Evolutionary conservation across 768 basidiomycete species (phyloP).

Genomic region (Suillus cothurnatus): DNA sequence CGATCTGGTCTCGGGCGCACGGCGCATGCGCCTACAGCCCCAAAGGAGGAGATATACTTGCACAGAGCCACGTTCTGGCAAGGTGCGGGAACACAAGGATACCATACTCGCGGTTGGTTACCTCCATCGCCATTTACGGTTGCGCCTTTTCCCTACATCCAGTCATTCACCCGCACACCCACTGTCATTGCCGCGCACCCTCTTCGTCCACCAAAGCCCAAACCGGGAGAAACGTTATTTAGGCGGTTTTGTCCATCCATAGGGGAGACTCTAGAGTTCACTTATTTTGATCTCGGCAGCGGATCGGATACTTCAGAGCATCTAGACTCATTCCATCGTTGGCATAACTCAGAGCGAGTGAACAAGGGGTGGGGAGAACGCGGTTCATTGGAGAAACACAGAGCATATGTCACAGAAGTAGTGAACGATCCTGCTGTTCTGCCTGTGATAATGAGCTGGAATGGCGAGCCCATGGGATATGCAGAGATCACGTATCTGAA

Average conservation of each 20-base stretch:
- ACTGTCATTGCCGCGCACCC: constrained; percentile 53
- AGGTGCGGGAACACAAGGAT: constrained; percentile 43
- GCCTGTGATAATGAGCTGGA: constrained; percentile 50
- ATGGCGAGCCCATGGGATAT: constrained; percentile 45
- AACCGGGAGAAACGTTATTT: constrained; percentile 43
- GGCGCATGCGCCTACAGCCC: constrained; percentile 18
- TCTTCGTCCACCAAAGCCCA: constrained; percentile 51
- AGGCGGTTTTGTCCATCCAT: constrained; percentile 36
- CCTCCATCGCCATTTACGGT: constrained; percentile 26
- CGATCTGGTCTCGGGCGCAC: constrained; percentile 37
- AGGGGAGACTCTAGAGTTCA: constrained; percentile 32
- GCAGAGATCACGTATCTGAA: constrained; percentile 48
- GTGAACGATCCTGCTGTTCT: constrained; percentile 41
- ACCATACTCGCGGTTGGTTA: constrained; percentile 35
- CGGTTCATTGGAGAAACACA: constrained; percentile 46
- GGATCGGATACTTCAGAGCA: constrained; percentile 28
- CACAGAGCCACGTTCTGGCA: constrained; percentile 51
- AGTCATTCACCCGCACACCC: constrained; percentile 46
- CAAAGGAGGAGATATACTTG: constrained; percentile 38
- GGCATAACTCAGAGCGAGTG: constrained; percentile 54
- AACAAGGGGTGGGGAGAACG: constrained; percentile 48
- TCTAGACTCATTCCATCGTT: constrained; percentile 46
- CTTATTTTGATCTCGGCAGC: constrained; percentile 29
- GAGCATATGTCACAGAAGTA: constrained; percentile 38
- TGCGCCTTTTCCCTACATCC: constrained; percentile 37